Base-by-base conservation (phyloP, 73 alveolate species). In the Symbiodinium pilosum region DNA sequence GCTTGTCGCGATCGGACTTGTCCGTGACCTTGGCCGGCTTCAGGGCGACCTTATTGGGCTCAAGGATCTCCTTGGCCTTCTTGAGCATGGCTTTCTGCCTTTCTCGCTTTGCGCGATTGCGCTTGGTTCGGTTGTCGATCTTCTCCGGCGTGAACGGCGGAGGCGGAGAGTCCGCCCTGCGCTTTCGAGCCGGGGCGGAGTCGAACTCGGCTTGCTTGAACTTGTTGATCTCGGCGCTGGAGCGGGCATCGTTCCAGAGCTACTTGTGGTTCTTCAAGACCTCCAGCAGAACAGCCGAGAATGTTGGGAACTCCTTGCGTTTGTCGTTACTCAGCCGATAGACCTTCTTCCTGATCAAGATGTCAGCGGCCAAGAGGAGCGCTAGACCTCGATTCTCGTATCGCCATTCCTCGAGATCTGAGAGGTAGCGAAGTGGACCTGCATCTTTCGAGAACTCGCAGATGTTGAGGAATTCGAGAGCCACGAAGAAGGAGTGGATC, bases 191-290 rank as follows among this genome's bases (percentile, higher is more conserved):
- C 14, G 69, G 2, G 11, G 69, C 69, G 14, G 54, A 28, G 7
- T 86, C 51, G 42, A 38, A 77, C 14, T 69, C 81, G 4, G 73
- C 93, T 36, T 85, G 93, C 38, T 21, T 43, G 93, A 51, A 52
- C 84, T 86, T 86, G 42, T 86, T 83, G 39, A 86, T 6, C 59
- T 86, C 93, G 0, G 95, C 95, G 42, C 43, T 41, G 2, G 86
- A 56, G 2, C 95, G 95, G 16, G 95, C 95, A 14, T 88, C 95
- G 26, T 88, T 88, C 95, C 95, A 88, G 47, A 86, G 52, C 83
- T 86, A 83, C 52, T 51, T 86, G 93, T 86, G 84, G 52, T 86
- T 47, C 11, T 28, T 12, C 41, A 86, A 40, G 28, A 86, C 93
- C 41, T 86, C 93, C 16, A 11, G 12, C 26, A 86, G 52, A 0